Base-by-base conservation (phyloP, 305 asterid genomes). In the Ilex paraguariensis region DNA sequence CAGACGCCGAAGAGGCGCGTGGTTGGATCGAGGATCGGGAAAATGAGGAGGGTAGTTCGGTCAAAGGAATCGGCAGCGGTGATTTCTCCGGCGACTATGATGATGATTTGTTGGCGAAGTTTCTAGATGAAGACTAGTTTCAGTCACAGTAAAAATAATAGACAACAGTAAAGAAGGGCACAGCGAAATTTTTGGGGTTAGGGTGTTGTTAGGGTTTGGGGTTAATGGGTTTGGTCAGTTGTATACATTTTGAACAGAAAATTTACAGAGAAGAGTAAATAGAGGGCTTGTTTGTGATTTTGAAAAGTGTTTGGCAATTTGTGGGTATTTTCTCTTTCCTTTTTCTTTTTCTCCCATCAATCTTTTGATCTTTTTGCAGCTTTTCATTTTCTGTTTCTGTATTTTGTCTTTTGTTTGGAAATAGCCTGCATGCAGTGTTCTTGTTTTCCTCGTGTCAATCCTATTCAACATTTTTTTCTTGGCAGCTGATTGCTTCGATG, bases 71-170 rank as follows among this genome's bases (percentile, higher is more conserved):
- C 1, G 75, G 65, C 68, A 77, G 65, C 32, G 13, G 64, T 6
- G 78, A 65, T 62, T 67, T 31, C 67, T 66, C 65, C 31, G 63
- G 61, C 8, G 61, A 39, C 9, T 54, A 28, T 31, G 81, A 61
- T 28, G 87, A 73, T 32, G 79, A 70, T 40, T 57, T 59, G 78
- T 66, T 73, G 83, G 73, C 16, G 59, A 75, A 73, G 64, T 66
- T 79, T 70, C 67, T 79, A n/a, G 80, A 68, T 3, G 78, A 70
- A 53, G 70, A 70, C 55, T 65, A 67, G 59, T 71, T 64, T 15
- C 63, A 62, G 31, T 57, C 63, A 30, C 51, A n/a, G 60, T 65
- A 50, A 0, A 21, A 21, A 21, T 65, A 64, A 72, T 52, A 32
- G 14, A 7, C 13, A 31, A 13, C 54, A 58, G 17, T 8, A 5